Base-by-base conservation (phyloP, 2,329 filamentous ascomycete genomes). In the Fusarium heterosporum region DNA sequence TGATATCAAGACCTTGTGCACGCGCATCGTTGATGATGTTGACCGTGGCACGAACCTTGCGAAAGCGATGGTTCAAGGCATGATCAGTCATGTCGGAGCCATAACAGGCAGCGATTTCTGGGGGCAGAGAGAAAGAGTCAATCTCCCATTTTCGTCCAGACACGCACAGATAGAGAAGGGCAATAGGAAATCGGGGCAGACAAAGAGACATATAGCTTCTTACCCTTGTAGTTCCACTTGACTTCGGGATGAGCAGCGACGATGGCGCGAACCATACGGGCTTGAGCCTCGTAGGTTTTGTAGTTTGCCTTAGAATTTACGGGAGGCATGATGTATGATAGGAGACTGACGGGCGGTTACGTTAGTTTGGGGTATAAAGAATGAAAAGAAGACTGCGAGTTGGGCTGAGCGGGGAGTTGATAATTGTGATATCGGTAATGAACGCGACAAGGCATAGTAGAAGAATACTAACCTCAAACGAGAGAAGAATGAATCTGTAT, bases 141-240 rank as follows among this genome's bases (percentile, higher is more conserved):
- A 77, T 71, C 72, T 70, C 73, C 70, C 34, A 36, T n/a, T 36
- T 71, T 73, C 72, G 39, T 58, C 36, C 65, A 43, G 55, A 59
- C 45, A 59, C 36, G 29, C 42, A 64, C 36, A 17, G 39, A 32
- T 6, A 36, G 17, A 25, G 34, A 54, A 28, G 36, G 40, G 40
- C 16, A 34, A 14, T 25, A 22, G 30, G 19, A 60, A 7, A 13
- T 34, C 10, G 34, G 29, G 45, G 32, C 19, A 8, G n/a, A 41
- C 12, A 14, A 56, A 19, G 30, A 60, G 38, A 59, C 34, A 10
- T 43, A 42, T 28, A 9, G 16, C 6, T 70, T 51, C 85, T 79
- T 82, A 90, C 88, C 86, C 71, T 84, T 85, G 75, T 85, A 89
- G 73, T 90, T 86, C 52, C 89, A 83, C 63, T 84, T 86, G 0